Conservation (phyloP, 2,329 filamentous ascomycete genomes). For the Colletotrichum tanaceti region DNA sequence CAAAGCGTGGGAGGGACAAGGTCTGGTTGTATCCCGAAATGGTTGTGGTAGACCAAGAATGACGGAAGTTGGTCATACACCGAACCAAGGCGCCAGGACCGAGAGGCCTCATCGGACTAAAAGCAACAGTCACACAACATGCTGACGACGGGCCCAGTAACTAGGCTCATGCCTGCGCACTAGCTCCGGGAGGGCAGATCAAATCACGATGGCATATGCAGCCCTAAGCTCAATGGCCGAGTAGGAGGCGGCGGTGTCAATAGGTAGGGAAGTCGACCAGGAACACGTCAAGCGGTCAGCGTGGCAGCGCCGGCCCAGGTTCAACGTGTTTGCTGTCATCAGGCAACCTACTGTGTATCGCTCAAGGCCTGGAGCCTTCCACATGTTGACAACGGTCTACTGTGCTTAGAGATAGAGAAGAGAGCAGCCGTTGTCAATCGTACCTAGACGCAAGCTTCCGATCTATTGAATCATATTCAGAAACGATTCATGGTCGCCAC, state of each 20-base stretch:
- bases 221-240: not conserved
- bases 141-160: conserved; percentile 19
- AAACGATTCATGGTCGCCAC: not conserved
- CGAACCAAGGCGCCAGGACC: not conserved
- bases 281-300: conserved; percentile 27
- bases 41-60: too few relatives aligned
- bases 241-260: conserved; percentile 28
- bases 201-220: conserved; percentile 15
- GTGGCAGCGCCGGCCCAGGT: conserved; percentile 29
- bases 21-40: not conserved
- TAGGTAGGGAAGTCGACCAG: conserved; percentile 13
- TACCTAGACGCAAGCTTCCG: conserved; percentile 10
- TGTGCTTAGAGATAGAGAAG: conserved; percentile 3
- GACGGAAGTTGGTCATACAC: not conserved
- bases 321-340: conserved; percentile 14
- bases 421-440: conserved; percentile 5
- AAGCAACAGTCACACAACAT: conserved; percentile 22
- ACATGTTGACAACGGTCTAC: conserved; percentile 6
- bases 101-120: conserved; percentile 3
- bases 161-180: conserved; percentile 35
- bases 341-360: not conserved
- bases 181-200: conserved; percentile 36
- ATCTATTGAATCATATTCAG: not conserved
- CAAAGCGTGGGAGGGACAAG: not conserved
- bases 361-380: conserved; percentile 6